Percentiles rank a stretch among this genome's conserved stretches.
These are phyloP conservation scores for Aureobasidium mangrovei DNA, from an alignment of 2,329 filamentous ascomycete genomes.

Conservation along the genomic window DNA sequence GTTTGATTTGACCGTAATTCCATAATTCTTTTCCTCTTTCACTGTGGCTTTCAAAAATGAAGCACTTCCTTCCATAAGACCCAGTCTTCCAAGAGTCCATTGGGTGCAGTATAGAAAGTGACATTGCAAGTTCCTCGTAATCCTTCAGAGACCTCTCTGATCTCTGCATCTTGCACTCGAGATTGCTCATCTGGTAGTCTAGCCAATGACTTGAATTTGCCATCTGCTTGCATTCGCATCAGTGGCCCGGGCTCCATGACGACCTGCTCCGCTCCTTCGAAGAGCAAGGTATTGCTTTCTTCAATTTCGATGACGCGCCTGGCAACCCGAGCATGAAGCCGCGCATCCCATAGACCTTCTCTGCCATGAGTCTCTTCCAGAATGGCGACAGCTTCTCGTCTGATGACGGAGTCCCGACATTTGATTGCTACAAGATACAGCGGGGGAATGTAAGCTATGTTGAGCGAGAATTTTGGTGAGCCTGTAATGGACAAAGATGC, in stretches of 20 bases:
- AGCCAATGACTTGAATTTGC: neutral
- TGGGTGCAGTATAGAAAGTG: neutral
- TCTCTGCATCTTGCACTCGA: neutral
- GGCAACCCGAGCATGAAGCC: slow-evolving; percentile 20
- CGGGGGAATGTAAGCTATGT: slow-evolving; percentile 21
- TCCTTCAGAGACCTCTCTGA: neutral
- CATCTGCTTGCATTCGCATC: slow-evolving; percentile 3
- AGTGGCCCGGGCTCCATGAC: neutral
- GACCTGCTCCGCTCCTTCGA: neutral
- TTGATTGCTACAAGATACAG: slow-evolving; percentile 21
- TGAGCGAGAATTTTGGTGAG: slow-evolving; percentile 20
- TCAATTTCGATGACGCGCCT: slow-evolving; percentile 27
- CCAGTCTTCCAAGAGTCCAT: neutral
- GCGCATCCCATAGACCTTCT: slow-evolving; percentile 20
- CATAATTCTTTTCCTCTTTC: too few relatives aligned
- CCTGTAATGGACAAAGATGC: neutral
- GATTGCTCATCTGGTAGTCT: neutral
- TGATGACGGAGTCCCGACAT: slow-evolving; percentile 20
- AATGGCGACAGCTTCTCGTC: slow-evolving; percentile 19
- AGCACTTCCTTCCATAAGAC: neutral
- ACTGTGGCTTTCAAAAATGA: neutral
- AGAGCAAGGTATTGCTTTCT: neutral
- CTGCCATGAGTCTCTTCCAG: slow-evolving; percentile 16
- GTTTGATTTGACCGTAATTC: neutral
- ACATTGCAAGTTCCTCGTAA: neutral